Conservation (phyloP, 257 asterid species). For the Perilla frutescens region DNA sequence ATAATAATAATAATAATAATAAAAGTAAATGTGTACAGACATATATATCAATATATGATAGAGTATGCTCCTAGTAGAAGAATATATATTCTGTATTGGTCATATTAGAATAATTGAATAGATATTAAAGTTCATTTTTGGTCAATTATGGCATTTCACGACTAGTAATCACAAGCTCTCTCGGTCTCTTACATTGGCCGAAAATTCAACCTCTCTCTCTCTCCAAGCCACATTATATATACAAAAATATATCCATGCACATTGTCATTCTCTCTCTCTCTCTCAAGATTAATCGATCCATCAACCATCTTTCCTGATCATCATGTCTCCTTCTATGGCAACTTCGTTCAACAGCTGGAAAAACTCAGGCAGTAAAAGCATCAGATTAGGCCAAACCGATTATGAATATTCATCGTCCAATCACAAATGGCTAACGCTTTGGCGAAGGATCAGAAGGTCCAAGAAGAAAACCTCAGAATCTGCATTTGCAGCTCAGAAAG, state of each 20-base stretch:
- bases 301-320: not conserved
- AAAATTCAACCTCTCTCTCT: not conserved
- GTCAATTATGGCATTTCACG: constrained; percentile 34
- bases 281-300: not conserved
- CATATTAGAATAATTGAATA: not conserved
- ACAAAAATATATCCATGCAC: constrained; percentile 31
- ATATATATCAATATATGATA: too few relatives aligned
- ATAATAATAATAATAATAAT: too few relatives aligned
- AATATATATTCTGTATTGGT: not conserved
- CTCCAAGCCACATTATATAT: not conserved
- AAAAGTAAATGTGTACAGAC: not conserved
- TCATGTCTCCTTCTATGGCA: not conserved
- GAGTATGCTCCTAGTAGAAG: too few relatives aligned
- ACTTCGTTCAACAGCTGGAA: constrained; percentile 46
- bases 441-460: constrained; percentile 52
- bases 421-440: constrained; percentile 55
- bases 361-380: constrained; percentile 56
- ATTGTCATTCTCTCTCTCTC: not conserved
- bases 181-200: not conserved
- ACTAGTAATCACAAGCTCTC: not conserved
- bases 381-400: constrained; percentile 48
- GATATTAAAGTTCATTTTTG: not conserved
- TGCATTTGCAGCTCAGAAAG: constrained; percentile 28
- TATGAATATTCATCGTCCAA: constrained; percentile 28
- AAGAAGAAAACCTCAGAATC: constrained; percentile 46